Base-by-base conservation (phyloP, 2,329 filamentous ascomycete genomes). In the Pseudocercospora eumusae region DNA sequence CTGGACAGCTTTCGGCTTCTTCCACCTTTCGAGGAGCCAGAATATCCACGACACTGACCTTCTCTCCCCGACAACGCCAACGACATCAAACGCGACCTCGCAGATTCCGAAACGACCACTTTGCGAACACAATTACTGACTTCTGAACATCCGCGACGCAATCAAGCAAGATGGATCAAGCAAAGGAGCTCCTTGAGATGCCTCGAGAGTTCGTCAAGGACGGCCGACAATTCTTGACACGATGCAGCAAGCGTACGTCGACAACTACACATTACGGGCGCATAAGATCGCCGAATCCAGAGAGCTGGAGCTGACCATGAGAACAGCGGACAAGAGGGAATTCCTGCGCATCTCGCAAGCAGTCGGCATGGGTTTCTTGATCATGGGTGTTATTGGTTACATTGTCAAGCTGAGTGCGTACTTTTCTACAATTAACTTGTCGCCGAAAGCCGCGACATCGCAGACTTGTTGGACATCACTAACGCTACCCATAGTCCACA, bases 341-440 rank as follows among this genome's bases (percentile, higher is more conserved):
- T 85, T 85, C 75, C 75, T 83, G 69, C 83, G 83, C 77, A 85
- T 86, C 73, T 82, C 80, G 67, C 83, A 86, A 78, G 87, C 87
- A 64, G 87, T 89, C 65, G 87, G 86, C 62, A 83, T 88, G 66
- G 87, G 87, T 63, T 89, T 89, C 78, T 76, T 89, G 66, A 83
- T 89, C 76, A 89, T 88, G 86, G 86, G 86, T 65, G 84, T 85
- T 53, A 87, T 89, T 61, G 87, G 87, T 66, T 89, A 88, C 77
- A 76, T 89, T 65, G 86, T 89, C 74, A 89, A 89, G 82, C 81
- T 89, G 73, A 87, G 85, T 87, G 80, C 44, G 67, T 68, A 13
- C n/a, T 54, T 54, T 4, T 15, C 10, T 18, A 11, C 27, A 9
- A 21, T 5, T 11, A 1, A 1, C 44, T 23, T 23, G 20, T 5